Conservation (phyloP, 2,329 filamentous ascomycete species). For the Ophiostoma populinum region DNA sequence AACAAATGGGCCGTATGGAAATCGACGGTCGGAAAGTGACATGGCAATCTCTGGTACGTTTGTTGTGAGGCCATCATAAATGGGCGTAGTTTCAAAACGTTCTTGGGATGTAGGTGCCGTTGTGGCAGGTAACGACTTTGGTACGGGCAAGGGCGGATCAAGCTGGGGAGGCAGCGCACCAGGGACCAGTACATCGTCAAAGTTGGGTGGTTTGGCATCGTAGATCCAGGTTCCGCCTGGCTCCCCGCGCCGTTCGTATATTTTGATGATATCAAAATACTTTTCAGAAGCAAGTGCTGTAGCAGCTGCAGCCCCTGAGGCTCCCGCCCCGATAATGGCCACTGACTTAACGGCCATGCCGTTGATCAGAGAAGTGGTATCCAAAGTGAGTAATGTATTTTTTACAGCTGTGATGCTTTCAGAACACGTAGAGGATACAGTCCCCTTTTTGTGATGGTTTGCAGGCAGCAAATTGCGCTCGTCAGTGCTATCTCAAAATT, state of each 20-base stretch:
- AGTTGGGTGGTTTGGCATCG: conserved; percentile 5
- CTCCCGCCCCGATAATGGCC: conserved; percentile 10
- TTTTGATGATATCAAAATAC: conserved; percentile 23
- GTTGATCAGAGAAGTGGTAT: no score
- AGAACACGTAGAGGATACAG: not conserved
- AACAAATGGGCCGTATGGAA: conserved; percentile 42
- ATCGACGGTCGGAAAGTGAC: conserved; percentile 41
- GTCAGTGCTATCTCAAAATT: no score
- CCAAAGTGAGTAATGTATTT: no score
- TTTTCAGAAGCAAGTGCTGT: conserved; percentile 28
- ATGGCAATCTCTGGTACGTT: conserved; percentile 34
- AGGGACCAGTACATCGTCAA: conserved; percentile 7
- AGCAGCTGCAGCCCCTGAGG: conserved; percentile 27
- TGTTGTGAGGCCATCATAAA: conserved; percentile 18
- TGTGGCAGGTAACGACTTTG: conserved; percentile 3
- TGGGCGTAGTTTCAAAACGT: conserved; percentile 8
- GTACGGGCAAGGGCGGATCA: conserved; percentile 7
- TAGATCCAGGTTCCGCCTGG: conserved; percentile 22
- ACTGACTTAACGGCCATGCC: conserved; percentile 10
- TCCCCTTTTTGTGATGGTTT: no score
- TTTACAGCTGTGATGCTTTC: no score
- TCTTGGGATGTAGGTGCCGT: conserved; percentile 5
- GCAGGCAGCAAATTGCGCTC: no score
- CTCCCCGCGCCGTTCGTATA: conserved; percentile 25
- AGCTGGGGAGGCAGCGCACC: conserved; percentile 8